Base-by-base conservation (phyloP, 495 filamentous ascomycete genomes). In the Aspergillus leporis region DNA sequence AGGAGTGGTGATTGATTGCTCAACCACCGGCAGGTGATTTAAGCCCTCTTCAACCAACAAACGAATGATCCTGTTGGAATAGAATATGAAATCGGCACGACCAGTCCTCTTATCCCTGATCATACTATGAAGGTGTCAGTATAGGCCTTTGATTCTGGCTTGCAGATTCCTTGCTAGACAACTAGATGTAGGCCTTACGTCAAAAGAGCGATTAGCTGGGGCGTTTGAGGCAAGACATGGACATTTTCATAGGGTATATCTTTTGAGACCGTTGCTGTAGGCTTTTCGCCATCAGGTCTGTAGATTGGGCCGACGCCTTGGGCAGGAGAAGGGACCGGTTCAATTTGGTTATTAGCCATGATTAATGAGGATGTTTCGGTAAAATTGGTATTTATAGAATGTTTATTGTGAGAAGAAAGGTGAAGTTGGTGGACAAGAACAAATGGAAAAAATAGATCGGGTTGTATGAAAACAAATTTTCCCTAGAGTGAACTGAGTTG, bases 61-160 rank as follows among this genome's bases (percentile, higher is more conserved):
- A 22, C 95, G 91, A 68, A 98, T 98, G 69, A 98, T 98, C 61
- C 94, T 86, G 78, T 98, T 98, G 49, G 93, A 97, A 74, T 97
- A 97, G 80, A 98, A 98, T 66, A 98, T 96, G 74, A 98, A 98
- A 74, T 98, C 94, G 36, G 91, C 94, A 51, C 94, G 89, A 31
- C 83, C 81, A 9, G 95, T 98, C 62, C 88, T 82, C 74, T 87
- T 89, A 71, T 98, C 90, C 63, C 94, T 86, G 72, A 98, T 97
- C 84, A 96, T 97, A 59, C 93, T 98, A 64, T 65, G 53, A 53
- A 55, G 57, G 41, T 60, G 61, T 66, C 56, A 69, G 65, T 45
- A 14, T 19, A 21, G 43, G 9, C 12, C n/a, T 43, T 6, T 14
- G 5, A 48, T 21, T 21, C 30, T 21, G 41, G 32, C 38, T 41